Evolutionary conservation across 495 filamentous ascomycete species (phyloP).

Genomic region (Terfezia boudieri): DNA sequence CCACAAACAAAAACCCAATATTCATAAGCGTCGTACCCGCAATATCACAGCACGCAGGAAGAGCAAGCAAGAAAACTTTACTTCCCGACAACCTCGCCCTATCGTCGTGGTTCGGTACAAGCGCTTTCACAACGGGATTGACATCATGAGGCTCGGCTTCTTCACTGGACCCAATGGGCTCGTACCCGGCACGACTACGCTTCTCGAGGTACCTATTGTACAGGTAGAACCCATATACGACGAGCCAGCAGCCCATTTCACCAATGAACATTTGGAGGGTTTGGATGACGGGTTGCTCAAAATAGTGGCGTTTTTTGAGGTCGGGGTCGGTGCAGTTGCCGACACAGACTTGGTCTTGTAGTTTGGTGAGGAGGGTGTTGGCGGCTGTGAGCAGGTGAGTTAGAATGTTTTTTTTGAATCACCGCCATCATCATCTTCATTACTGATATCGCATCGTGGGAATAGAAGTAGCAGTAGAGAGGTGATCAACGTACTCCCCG

Average conservation of each 20-base stretch:
- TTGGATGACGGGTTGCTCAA: constrained; percentile 92
- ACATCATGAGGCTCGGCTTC: neutral
- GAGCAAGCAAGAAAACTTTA: constrained; percentile 52
- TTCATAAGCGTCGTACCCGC: constrained; percentile 93
- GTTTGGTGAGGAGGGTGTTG: constrained; percentile 93
- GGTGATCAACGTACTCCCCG: neutral
- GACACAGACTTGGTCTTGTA: constrained; percentile 97
- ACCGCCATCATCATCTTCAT: constrained; percentile 56
- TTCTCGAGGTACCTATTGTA: constrained; percentile 28
- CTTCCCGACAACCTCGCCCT: constrained; percentile 39
- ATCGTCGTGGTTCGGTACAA: constrained; percentile 6
- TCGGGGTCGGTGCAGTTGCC: constrained; percentile 61
- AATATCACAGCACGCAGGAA: constrained; percentile 86
- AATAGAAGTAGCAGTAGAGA: constrained; percentile 26
- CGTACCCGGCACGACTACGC: constrained; percentile 10
- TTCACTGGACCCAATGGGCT: constrained; percentile 11
- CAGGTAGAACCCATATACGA: constrained; percentile 43
- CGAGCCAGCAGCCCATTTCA: constrained; percentile 20
- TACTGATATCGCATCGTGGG: constrained; percentile 38
- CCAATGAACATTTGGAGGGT: constrained; percentile 30
- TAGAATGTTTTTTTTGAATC: constrained; percentile 7
- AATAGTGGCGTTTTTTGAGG: constrained; percentile 40
- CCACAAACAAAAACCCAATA: constrained; percentile 77
- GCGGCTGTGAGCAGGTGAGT: constrained; percentile 50
- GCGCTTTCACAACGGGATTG: constrained; percentile 5